These are phyloP conservation scores for Amaranthus hypochondriacus DNA, from an alignment of 148 eudicot genomes.

Conservation along the genomic window DNA sequence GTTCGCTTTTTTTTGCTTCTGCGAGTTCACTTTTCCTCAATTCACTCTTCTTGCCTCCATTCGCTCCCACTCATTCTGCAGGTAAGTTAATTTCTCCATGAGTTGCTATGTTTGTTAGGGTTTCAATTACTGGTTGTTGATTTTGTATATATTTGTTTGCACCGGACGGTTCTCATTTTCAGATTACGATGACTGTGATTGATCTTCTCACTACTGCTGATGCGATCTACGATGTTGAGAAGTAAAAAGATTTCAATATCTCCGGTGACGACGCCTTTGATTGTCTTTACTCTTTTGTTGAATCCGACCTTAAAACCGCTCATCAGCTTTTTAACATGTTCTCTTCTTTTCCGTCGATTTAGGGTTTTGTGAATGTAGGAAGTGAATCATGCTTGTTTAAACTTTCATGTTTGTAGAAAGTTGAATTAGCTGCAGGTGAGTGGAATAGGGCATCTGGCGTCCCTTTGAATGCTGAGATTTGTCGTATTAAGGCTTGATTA, in stretches of 20 bases:
- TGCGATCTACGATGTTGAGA: slow-evolving; percentile 86
- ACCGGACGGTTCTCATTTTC: too few relatives aligned
- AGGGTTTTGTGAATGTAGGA: neutral
- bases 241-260: slow-evolving; percentile 58
- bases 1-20: too few relatives aligned
- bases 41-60: too few relatives aligned
- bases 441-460: slow-evolving; percentile 69
- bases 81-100: too few relatives aligned
- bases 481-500: slow-evolving; percentile 74
- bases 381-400: neutral
- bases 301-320: slow-evolving; percentile 70
- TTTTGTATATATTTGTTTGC: too few relatives aligned
- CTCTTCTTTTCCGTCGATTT: neutral
- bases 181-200: slow-evolving; percentile 54
- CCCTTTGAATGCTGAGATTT: slow-evolving; percentile 96
- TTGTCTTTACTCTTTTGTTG: slow-evolving; percentile 70
- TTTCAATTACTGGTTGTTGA: too few relatives aligned
- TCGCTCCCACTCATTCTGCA: too few relatives aligned
- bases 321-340: slow-evolving; percentile 60
- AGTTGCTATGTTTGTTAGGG: too few relatives aligned
- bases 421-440: slow-evolving; percentile 68
- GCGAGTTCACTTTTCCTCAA: too few relatives aligned
- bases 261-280: slow-evolving; percentile 94
- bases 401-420: slow-evolving; percentile 68
- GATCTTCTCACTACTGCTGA: slow-evolving; percentile 80